These are phyloP conservation scores for Echinochloa phyllopogon DNA, from an alignment of 176 grass and related monocot species.

Conservation along the genomic window DNA sequence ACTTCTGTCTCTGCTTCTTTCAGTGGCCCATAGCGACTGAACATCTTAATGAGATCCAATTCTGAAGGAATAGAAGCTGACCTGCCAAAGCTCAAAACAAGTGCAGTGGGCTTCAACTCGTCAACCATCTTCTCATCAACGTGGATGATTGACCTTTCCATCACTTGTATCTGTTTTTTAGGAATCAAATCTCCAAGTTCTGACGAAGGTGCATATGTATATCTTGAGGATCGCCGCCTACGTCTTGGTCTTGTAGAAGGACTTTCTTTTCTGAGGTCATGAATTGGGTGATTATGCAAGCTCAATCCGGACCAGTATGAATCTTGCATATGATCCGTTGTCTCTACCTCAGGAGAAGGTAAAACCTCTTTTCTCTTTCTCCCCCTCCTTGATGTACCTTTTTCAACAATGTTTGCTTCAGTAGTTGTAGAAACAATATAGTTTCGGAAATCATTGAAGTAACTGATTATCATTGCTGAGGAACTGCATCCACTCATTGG, in stretches of 20 bases:
- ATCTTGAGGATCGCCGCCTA: slow-evolving; percentile 50
- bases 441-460: slow-evolving; percentile 86
- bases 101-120: slow-evolving; percentile 84
- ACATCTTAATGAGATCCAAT: slow-evolving; percentile 76
- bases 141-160: slow-evolving; percentile 84
- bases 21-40: slow-evolving; percentile 82
- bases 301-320: slow-evolving; percentile 98
- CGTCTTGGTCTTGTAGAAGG: slow-evolving; percentile 48
- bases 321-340: slow-evolving; percentile 93
- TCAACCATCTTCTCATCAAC: slow-evolving; percentile 87
- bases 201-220: slow-evolving; percentile 36
- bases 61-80: slow-evolving; percentile 71
- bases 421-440: slow-evolving; percentile 67
- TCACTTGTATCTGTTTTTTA: slow-evolving; percentile 60
- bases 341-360: slow-evolving; percentile 47
- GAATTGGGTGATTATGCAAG: slow-evolving; percentile 65
- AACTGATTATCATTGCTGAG: slow-evolving; percentile 55
- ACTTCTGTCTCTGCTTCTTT: slow-evolving; percentile 76
- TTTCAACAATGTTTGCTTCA: slow-evolving; percentile 63
- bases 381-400: slow-evolving; percentile 57
- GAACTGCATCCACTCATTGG: slow-evolving; percentile 62
- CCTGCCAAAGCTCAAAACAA: slow-evolving; percentile 84
- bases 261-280: slow-evolving; percentile 49
- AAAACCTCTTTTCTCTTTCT: slow-evolving; percentile 74
- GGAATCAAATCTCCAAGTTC: slow-evolving; percentile 54